Percentiles rank a stretch among this genome's conserved stretches.
phyloP scores from a whole-genome alignment of 2,329 filamentous ascomycete species.

The Plectosphaerella sp. region DNA sequence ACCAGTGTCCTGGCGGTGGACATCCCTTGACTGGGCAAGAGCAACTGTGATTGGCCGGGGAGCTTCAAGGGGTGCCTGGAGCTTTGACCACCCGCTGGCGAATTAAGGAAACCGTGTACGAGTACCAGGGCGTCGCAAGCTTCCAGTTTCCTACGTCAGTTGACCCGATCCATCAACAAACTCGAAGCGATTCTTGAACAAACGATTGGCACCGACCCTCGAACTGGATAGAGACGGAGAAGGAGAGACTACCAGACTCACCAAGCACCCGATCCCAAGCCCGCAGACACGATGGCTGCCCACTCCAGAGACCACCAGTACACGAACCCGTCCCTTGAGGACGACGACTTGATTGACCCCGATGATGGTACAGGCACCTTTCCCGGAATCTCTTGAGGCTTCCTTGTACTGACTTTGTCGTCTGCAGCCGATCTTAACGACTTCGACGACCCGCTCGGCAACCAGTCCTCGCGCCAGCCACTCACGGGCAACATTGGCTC shows the following conservation, averaged over 20 bases:
- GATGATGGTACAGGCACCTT: constrained; percentile 61
- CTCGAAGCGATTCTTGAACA: not conserved
- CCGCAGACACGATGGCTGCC: constrained; percentile 35
- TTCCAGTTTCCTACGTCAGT: constrained; percentile 4
- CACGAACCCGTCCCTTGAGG: constrained; percentile 55
- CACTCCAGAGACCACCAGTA: constrained; percentile 51
- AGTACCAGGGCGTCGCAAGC: constrained; percentile 8
- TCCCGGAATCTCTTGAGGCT: not conserved
- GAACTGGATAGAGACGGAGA: not conserved
- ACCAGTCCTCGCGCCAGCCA: constrained; percentile 68
- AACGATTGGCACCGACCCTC: not conserved
- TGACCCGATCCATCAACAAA: not conserved
- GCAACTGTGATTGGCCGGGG: not conserved
- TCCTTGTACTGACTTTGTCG: not conserved
- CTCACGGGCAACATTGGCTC: constrained; percentile 79
- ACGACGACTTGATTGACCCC: constrained; percentile 72
- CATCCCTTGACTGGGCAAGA: not conserved
- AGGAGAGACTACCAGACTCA: no score
- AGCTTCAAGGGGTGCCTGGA: constrained; percentile 10
- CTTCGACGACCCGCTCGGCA: constrained; percentile 79
- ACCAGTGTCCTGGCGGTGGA: no score
- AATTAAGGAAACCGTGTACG: constrained; percentile 21
- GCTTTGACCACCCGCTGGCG: constrained; percentile 18
- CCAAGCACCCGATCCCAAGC: not conserved
- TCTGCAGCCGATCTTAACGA: constrained; percentile 81